Base-by-base conservation (phyloP, 108 stramenopile species). In the Thalassiosira profunda region DNA sequence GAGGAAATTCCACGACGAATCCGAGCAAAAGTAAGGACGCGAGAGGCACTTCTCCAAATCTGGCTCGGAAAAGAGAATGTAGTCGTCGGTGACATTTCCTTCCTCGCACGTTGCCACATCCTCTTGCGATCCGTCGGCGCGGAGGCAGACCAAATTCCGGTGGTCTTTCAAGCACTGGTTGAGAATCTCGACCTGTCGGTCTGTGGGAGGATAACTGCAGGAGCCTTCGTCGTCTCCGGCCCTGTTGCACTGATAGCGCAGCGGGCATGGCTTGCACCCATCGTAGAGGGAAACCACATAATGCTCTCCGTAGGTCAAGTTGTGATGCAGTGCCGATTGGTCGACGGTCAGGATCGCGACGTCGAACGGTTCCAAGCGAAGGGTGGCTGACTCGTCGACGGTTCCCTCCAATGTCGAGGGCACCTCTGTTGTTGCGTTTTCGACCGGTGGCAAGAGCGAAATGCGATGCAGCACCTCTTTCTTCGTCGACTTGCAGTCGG, bases 221-320 rank as follows among this genome's bases (percentile, higher is more conserved):
- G 33, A 24, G 14, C 62, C 40, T 5, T 46, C 72, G 0, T 54
- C 66, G 3, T 30, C 51, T n/a, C n/a, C n/a, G n/a, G n/a, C n/a
- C n/a, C n/a, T n/a, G n/a, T 36, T 28, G 66, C 94, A 96, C 14
- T 71, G 37, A 63, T 91, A 93, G 24, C 86, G 87, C 6, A 84
- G 67, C 2, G 92, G 89, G 46, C 95, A 96, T 38, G 95, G 95
- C 59, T 79, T 90, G 53, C 95, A 96, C 61, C 88, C 91, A 41
- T 84, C 72, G 48, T 94, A 96, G 0, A 91, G 68, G 10, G 78
- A 51, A 15, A 94, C 72, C 45, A 75, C 70, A 72, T 90, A 96
- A 81, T 96, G 90, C 7, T 80, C 84, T 15, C 84, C 80, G 58
- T 92, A 96, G 0, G 92, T 94, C 28, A 94, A 35, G 60, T 96